Percentiles rank a stretch among this genome's conserved stretches.
These are phyloP conservation scores for Chrysoporthe puriensis DNA, from an alignment of 2,329 filamentous ascomycete genomes.

Conservation along the genomic window DNA sequence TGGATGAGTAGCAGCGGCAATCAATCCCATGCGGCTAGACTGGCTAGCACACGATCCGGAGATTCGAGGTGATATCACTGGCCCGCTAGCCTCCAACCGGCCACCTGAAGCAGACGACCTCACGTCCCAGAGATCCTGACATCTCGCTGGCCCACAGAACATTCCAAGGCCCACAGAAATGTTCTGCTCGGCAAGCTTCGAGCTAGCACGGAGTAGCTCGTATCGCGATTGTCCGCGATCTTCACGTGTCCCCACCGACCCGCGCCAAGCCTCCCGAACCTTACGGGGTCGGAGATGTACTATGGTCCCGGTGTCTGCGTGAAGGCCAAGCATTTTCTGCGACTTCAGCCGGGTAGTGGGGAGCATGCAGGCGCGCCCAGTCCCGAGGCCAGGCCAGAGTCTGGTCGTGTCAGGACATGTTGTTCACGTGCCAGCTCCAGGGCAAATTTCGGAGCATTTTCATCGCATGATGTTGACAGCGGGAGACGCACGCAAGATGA, in stretches of 20 bases:
- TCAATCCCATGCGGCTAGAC: slow-evolving; percentile 2
- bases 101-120: slow-evolving; percentile 20
- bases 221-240: slow-evolving; percentile 4
- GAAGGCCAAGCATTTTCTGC: background rate
- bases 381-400: background rate
- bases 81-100: slow-evolving; percentile 10
- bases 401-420: background rate
- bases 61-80: slow-evolving; percentile 14
- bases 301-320: background rate
- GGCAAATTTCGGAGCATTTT: slow-evolving; percentile 20
- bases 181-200: slow-evolving; percentile 14
- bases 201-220: slow-evolving; percentile 8
- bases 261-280: slow-evolving; percentile 15
- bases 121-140: slow-evolving; percentile 26
- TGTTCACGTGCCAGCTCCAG: slow-evolving; percentile 17
- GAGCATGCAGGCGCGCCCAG: background rate
- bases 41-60: slow-evolving; percentile 14
- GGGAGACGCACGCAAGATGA: slow-evolving; percentile 23
- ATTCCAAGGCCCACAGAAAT: slow-evolving; percentile 16
- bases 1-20: slow-evolving; percentile 6
- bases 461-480: slow-evolving; percentile 27
- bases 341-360: background rate
- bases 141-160: slow-evolving; percentile 22
- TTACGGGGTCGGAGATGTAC: background rate
- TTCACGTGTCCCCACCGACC: background rate